Evolutionary conservation across 768 basidiomycete species (phyloP).

Genomic region (Fomitopsis pulvina): DNA sequence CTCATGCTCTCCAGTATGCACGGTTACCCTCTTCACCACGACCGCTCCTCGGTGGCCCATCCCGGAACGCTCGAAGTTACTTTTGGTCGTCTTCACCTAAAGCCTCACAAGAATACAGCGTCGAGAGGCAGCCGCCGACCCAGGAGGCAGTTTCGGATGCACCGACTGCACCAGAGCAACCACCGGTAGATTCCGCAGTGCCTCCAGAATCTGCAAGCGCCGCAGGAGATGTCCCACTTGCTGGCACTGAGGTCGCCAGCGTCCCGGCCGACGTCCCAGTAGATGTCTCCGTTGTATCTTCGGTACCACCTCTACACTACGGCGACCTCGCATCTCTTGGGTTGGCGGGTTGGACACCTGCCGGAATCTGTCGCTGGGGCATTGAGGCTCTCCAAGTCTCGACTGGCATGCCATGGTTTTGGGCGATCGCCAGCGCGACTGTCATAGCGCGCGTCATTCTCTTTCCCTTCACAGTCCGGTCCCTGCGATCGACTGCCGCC

Average conservation of each 20-base stretch:
- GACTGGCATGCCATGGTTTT: constrained; percentile 76
- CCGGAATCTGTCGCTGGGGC: constrained; percentile 54
- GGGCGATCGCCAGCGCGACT: constrained; percentile 66
- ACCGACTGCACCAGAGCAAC: constrained; percentile 2
- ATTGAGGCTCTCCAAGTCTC: constrained; percentile 65
- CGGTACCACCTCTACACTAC: constrained; percentile 46
- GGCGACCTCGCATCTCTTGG: constrained; percentile 71
- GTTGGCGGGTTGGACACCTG: constrained; percentile 55
- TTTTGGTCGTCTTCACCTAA: constrained; percentile 15
- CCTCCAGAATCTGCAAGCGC: constrained; percentile 3
- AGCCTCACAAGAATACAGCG: not conserved
- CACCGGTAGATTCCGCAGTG: constrained; percentile 8
- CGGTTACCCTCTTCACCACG: not conserved
- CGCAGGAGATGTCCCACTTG: constrained; percentile 8
- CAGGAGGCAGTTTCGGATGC: not conserved
- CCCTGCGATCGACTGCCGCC: constrained; percentile 50
- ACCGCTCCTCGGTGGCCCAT: not conserved
- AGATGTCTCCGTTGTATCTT: constrained; percentile 6
- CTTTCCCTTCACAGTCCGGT: constrained; percentile 53
- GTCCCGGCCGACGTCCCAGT: constrained; percentile 7
- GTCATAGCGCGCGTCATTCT: constrained; percentile 53
- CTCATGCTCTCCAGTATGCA: constrained; percentile 2
- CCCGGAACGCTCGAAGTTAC: constrained; percentile 10
- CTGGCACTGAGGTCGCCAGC: not conserved
- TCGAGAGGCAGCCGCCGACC: not conserved